Conservation (phyloP, 805 yeast genomes). For the Hanseniaspora vineae region DNA sequence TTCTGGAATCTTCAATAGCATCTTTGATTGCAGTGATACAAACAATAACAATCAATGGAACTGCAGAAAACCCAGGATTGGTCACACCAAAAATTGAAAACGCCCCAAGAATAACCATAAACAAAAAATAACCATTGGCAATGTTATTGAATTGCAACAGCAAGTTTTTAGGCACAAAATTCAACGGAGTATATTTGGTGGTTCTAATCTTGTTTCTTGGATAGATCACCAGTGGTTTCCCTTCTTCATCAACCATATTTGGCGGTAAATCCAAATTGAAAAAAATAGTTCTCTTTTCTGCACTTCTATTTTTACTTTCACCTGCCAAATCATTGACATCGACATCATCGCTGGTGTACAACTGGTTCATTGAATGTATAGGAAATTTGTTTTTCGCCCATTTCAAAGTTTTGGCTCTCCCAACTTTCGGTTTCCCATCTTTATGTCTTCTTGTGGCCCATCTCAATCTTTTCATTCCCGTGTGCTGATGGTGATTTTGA, state of each 20-base stretch:
- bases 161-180: constrained; percentile 79
- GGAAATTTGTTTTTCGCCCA: constrained; percentile 28
- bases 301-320: constrained; percentile 26
- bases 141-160: constrained; percentile 70
- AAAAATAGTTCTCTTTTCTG: constrained; percentile 37
- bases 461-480: constrained; percentile 59
- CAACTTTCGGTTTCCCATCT: constrained; percentile 50
- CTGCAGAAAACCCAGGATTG: constrained; percentile 59
- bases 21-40: constrained; percentile 64
- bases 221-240: constrained; percentile 46
- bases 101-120: constrained; percentile 66
- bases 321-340: constrained; percentile 15
- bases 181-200: constrained; percentile 84
- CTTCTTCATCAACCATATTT: constrained; percentile 43
- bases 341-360: constrained; percentile 11
- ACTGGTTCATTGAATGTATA: neutral
- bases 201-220: constrained; percentile 89
- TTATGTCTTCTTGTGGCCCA: constrained; percentile 86
- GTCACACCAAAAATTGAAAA: constrained; percentile 73
- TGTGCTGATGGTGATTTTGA: neutral
- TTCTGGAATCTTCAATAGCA: constrained; percentile 68
- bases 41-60: constrained; percentile 70
- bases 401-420: constrained; percentile 48
- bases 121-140: constrained; percentile 80
- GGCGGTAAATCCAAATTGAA: constrained; percentile 52